These are phyloP conservation scores for Populus hybrid DNA, from an alignment of 441 rosid genomes.

Conservation along the genomic window DNA sequence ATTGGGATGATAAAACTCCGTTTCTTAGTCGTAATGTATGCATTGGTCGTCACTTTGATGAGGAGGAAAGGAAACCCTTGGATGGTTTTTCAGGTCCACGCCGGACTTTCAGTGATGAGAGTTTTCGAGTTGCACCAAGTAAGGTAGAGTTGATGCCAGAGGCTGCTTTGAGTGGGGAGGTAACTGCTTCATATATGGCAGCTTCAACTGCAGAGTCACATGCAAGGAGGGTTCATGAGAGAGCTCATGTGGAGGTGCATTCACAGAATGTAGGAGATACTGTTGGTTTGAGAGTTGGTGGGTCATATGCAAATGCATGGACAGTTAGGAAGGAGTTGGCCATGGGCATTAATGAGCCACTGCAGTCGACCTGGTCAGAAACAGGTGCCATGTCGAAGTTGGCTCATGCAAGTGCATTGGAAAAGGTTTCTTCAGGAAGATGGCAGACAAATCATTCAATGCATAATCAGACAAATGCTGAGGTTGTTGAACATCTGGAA, in stretches of 20 bases:
- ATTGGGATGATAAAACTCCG: slow-evolving; percentile 71
- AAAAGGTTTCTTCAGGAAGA: slow-evolving; percentile 75
- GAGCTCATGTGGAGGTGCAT: slow-evolving; percentile 24
- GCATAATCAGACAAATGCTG: slow-evolving; percentile 43
- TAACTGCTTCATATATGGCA: slow-evolving; percentile 18
- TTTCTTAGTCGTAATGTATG: slow-evolving; percentile 48
- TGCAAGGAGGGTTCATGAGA: slow-evolving; percentile 41
- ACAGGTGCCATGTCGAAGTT: slow-evolving; percentile 52
- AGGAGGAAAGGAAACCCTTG: slow-evolving; percentile 81
- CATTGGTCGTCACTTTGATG: slow-evolving; percentile 76
- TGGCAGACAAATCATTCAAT: slow-evolving; percentile 63
- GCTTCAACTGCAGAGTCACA: slow-evolving; percentile 26
- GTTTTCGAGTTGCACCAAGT: slow-evolving; percentile 33
- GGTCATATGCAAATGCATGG: slow-evolving; percentile 57
- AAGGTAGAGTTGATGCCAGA: slow-evolving; percentile 47
- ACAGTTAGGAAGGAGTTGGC: slow-evolving; percentile 49
- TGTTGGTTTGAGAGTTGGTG: slow-evolving; percentile 16
- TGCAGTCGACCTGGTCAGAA: slow-evolving; percentile 44
- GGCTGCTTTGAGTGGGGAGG: slow-evolving; percentile 40
- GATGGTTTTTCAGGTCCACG: slow-evolving; percentile 65
- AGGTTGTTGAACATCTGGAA: slow-evolving; percentile 44
- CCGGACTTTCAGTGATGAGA: slow-evolving; percentile 59
- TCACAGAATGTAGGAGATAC: slow-evolving; percentile 29
- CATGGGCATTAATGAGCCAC: slow-evolving; percentile 34
- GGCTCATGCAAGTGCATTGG: slow-evolving; percentile 67